Percentiles rank a stretch among this genome's conserved stretches.
phyloP scores from a whole-genome alignment of 306 rosid species.

The Astragalus membranaceus region DNA sequence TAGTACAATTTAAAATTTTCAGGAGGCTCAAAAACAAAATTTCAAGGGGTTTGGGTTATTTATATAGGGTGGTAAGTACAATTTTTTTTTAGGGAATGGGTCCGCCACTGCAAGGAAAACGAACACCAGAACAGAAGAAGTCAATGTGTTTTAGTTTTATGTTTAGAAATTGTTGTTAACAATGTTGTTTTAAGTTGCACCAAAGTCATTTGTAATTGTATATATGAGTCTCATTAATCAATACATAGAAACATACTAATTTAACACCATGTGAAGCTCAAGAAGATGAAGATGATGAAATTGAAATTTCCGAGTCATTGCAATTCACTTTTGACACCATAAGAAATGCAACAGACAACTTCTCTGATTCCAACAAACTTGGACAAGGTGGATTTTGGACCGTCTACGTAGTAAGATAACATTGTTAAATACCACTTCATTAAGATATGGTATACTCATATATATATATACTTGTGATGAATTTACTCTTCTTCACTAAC shows the following conservation, averaged over 20 bases:
- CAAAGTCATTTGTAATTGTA: not conserved
- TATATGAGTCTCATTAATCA: not conserved
- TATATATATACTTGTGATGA: not conserved
- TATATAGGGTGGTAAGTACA: too few species aligned
- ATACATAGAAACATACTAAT: not conserved
- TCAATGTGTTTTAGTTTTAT: not conserved
- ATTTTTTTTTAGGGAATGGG: too few species aligned
- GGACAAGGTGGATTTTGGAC: constrained; percentile 33
- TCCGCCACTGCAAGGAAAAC: too few species aligned
- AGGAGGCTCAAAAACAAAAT: too few species aligned
- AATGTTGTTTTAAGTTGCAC: not conserved
- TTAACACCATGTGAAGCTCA: not conserved
- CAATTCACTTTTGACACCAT: constrained; percentile 21
- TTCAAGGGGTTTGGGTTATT: too few species aligned
- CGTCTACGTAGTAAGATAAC: constrained; percentile 19
- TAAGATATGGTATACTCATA: not conserved
- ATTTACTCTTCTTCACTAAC: not conserved
- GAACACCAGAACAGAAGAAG: not conserved
- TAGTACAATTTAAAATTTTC: too few species aligned
- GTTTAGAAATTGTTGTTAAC: not conserved
- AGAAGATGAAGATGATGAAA: not conserved
- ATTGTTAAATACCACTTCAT: not conserved
- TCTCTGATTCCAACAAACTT: constrained; percentile 17
- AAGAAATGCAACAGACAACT: constrained; percentile 19
- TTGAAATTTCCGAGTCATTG: not conserved